Evolutionary conservation across 257 asterid genomes (phyloP).

Genomic region (Anisodus acutangulus): DNA sequence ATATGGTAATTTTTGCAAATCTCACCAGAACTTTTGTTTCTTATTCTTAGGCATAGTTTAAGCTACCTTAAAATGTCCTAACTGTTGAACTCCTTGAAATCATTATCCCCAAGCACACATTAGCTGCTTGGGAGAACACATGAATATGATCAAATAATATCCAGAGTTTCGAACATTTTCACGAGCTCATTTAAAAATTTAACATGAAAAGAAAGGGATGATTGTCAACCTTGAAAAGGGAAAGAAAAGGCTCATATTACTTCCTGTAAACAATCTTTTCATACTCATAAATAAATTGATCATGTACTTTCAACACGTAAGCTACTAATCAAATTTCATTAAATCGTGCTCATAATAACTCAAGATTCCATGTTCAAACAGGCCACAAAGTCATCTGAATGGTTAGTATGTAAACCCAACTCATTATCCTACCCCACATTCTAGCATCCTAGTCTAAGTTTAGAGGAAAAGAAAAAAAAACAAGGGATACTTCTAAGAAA

Average conservation of each 20-base stretch:
- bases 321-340: constrained; percentile 6
- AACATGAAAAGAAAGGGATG: background rate
- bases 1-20: background rate
- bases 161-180: no score
- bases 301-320: background rate
- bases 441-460: constrained; percentile 21
- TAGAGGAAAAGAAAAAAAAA: background rate
- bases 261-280: background rate
- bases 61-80: no score
- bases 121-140: no score
- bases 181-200: no score
- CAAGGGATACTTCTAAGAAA: background rate
- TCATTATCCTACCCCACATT: background rate
- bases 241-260: background rate
- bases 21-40: background rate
- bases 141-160: no score
- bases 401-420: constrained; percentile 25
- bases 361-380: constrained; percentile 7
- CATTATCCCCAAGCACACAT: no score
- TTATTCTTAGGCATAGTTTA: background rate
- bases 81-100: no score
- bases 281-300: background rate
- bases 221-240: background rate
- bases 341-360: background rate
- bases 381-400: background rate